These are phyloP conservation scores for Jasminum sambac DNA, from an alignment of 257 asterid genomes.

Conservation along the genomic window DNA sequence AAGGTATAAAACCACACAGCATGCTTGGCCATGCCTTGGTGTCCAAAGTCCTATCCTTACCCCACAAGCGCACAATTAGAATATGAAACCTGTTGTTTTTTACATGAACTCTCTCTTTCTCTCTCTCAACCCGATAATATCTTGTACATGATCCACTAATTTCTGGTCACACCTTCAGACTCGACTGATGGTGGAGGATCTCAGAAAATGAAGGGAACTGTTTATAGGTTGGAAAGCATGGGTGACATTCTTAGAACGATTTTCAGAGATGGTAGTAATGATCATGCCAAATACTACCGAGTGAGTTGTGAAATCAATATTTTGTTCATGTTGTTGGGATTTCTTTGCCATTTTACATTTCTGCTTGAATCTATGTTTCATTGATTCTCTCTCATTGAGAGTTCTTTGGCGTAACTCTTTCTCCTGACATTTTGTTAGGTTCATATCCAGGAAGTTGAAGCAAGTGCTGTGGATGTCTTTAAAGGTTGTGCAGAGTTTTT, in stretches of 20 bases:
- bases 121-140: background rate
- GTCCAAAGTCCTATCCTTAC: constrained; percentile 22
- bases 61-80: constrained; percentile 11
- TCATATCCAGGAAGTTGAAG: constrained; percentile 84
- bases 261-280: constrained; percentile 58
- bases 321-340: constrained; percentile 13
- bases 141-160: background rate
- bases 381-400: constrained; percentile 17
- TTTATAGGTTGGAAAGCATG: constrained; percentile 78
- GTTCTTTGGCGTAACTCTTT: constrained; percentile 27
- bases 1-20: constrained; percentile 52
- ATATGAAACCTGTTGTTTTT: constrained; percentile 11
- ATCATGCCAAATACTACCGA: constrained; percentile 85
- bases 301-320: constrained; percentile 48
- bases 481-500: constrained; percentile 51
- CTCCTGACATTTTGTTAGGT: constrained; percentile 50
- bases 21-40: constrained; percentile 27
- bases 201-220: constrained; percentile 52
- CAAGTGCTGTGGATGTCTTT: constrained; percentile 50
- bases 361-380: background rate
- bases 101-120: background rate
- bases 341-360: background rate
- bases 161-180: constrained; percentile 48
- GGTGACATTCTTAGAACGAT: constrained; percentile 73
- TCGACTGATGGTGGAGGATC: constrained; percentile 61